Percentiles rank a stretch among this genome's conserved stretches.
These are phyloP conservation scores for Eustoma russellianum DNA, from an alignment of 257 asterid genomes.

Conservation along the genomic window DNA sequence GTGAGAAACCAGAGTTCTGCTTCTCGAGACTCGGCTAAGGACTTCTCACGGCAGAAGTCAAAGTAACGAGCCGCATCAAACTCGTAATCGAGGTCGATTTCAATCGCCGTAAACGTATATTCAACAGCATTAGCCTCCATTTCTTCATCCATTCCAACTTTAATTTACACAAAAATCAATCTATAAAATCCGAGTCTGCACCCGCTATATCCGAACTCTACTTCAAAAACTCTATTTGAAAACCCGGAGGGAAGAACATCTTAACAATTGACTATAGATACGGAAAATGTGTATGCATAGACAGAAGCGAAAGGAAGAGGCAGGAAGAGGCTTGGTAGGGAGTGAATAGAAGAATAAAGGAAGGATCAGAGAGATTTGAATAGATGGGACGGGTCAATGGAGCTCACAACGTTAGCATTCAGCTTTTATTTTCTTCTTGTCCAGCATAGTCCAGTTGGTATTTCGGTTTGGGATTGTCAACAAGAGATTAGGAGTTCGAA, in stretches of 20 bases:
- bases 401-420: constrained; percentile 28
- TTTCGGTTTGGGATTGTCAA: too few species aligned
- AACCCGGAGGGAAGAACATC: not conserved
- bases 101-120: constrained; percentile 56
- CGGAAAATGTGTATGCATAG: constrained; percentile 23
- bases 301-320: constrained; percentile 14
- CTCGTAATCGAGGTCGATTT: constrained; percentile 90
- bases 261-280: constrained; percentile 30
- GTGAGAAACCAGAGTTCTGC: constrained; percentile 83
- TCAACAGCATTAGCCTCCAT: constrained; percentile 41
- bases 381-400: constrained; percentile 16
- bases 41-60: constrained; percentile 56
- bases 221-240: not conserved
- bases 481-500: too few species aligned
- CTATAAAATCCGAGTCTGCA: not conserved
- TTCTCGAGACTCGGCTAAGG: constrained; percentile 38
- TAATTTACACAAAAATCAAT: not conserved
- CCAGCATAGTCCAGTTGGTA: too few species aligned
- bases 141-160: constrained; percentile 43
- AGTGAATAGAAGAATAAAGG: constrained; percentile 14
- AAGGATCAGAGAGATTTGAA: constrained; percentile 53
- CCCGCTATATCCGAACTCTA: not conserved
- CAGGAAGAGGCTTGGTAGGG: not conserved
- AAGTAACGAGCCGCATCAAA: constrained; percentile 80
- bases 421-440: not conserved